Evolutionary conservation across 129 eudicot species (phyloP), one percentile per base, ranked within the genome.

Genomic region (Calendula officinalis): DNA sequence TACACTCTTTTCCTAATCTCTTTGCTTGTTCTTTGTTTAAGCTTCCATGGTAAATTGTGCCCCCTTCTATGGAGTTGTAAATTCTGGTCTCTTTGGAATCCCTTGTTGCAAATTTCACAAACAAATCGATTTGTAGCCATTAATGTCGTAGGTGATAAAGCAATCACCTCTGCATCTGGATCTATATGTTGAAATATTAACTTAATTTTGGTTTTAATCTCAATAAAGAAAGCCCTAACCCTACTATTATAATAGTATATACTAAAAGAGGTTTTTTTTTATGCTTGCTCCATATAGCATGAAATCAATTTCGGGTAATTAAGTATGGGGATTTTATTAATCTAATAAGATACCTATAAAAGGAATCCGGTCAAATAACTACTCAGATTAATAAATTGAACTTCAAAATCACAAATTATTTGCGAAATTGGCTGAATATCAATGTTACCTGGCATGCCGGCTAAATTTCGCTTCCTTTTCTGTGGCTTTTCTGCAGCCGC

Each of bases 81-180:
- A 60, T 94, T 94, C 64, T 94, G 99, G 73, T 94, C 99, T 62
- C 99, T 68, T 62, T 94, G 96, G 67, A 94, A 94, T 71, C 99
- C 99, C 66, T 94, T 94, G 50, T 80, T 89, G 75, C 98, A 92
- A 32, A 92, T 87, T 73, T 92, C 98, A 66, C 98, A 92, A 42
- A 94, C 91, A 71, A 92, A 94, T 50, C 97, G 59, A 69, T 94
- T 94, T 0, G 97, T 88, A 8, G 99, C 97, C 87, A 94, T 60
- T 50, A 94, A 69, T n/a, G 99, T 81, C 78, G 60, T 89, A 2
- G 99, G 99, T n/a, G 99, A 88, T 68, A 94, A 41, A 9, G 97
- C 89, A 65, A 94, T 84, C 85, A 94, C 99, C 84, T 94, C 99
- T 2, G 99, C 99, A 70, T 89, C 88, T 56, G 99, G 97, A 94